Conservation (phyloP, 1,139 yeast species). For the Hansenula anomala region DNA sequence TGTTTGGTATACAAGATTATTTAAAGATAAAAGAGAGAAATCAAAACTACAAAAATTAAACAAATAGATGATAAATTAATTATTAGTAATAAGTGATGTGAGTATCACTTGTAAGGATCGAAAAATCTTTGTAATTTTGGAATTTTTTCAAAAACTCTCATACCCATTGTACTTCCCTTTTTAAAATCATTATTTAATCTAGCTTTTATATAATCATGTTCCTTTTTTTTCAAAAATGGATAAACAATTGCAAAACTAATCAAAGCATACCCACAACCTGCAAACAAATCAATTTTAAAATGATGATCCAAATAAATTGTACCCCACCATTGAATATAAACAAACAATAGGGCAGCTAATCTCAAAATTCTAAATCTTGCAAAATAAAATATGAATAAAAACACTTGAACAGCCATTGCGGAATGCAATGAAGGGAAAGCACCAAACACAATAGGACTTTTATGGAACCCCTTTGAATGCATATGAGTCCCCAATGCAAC, state of each 20-base stretch:
- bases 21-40: too few species aligned
- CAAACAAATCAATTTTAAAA: constrained; percentile 56
- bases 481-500: constrained; percentile 57
- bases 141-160: constrained; percentile 46
- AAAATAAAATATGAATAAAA: constrained; percentile 40
- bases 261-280: constrained; percentile 48
- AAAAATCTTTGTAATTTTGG: constrained; percentile 43
- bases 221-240: constrained; percentile 25
- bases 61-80: too few species aligned
- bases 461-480: constrained; percentile 58
- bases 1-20: too few species aligned
- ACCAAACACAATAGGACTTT: constrained; percentile 66
- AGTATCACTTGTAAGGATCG: constrained; percentile 37
- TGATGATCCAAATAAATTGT: constrained; percentile 72
- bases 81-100: too few species aligned
- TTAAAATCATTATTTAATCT: constrained; percentile 30
- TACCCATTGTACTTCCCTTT: constrained; percentile 49
- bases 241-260: constrained; percentile 37
- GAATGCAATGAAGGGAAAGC: constrained; percentile 66
- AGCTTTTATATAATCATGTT: constrained; percentile 20
- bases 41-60: too few species aligned
- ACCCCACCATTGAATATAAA: constrained; percentile 66
- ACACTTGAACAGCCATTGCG: constrained; percentile 54
- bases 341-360: constrained; percentile 32
- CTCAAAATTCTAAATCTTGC: constrained; percentile 33